Evolutionary conservation across 371 early-diverging fungal species (phyloP).

Genomic region (Mortierella sp.): DNA sequence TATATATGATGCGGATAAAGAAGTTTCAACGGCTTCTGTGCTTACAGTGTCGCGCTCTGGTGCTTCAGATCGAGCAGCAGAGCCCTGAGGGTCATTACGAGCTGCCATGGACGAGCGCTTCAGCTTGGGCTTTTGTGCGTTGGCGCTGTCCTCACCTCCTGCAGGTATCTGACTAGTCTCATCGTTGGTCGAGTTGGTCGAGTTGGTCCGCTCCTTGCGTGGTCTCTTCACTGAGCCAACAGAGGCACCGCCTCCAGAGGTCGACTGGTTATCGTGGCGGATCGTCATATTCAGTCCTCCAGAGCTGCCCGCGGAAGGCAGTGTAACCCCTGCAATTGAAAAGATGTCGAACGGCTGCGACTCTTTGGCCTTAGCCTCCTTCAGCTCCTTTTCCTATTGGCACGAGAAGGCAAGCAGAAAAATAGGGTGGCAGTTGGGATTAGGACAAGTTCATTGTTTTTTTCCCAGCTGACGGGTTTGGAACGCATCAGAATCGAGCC

Average conservation of each 20-base stretch:
- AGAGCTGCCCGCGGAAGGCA: constrained; percentile 26
- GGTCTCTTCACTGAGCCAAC: constrained; percentile 46
- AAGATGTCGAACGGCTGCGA: constrained; percentile 56
- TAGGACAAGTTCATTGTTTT: not conserved
- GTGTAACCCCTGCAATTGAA: constrained; percentile 48
- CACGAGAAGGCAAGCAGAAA: not conserved
- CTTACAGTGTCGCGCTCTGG: constrained; percentile 13
- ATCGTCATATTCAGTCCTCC: constrained; percentile 47
- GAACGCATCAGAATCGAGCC: not conserved
- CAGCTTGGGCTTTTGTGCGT: constrained; percentile 30
- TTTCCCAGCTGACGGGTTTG: not conserved
- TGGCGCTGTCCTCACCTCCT: not conserved
- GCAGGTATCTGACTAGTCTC: not conserved
- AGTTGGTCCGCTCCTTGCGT: constrained; percentile 23
- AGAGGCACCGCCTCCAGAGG: constrained; percentile 14
- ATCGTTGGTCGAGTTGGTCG: not conserved
- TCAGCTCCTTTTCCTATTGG: constrained; percentile 52
- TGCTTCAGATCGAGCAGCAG: not conserved
- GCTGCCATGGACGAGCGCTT: constrained; percentile 52
- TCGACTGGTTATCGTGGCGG: constrained; percentile 40
- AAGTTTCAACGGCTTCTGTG: not conserved
- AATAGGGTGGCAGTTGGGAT: not conserved
- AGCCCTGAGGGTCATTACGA: constrained; percentile 16
- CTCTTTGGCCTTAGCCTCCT: constrained; percentile 47
- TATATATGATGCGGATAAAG: not conserved